Conservation (phyloP, 2,329 filamentous ascomycete genomes). For the Cladosporium sp. region DNA sequence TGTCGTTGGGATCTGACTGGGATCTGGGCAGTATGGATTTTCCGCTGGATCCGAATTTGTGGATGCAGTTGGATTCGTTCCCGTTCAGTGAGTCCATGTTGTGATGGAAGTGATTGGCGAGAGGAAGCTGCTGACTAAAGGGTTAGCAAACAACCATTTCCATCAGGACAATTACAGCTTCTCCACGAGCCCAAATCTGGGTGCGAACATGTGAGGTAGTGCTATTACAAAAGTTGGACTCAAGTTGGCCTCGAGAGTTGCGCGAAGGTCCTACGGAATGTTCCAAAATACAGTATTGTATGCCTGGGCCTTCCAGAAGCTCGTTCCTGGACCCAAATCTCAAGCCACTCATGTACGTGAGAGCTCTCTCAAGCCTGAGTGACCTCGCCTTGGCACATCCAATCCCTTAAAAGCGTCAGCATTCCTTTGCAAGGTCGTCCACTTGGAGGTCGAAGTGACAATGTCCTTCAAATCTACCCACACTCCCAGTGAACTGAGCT, state of each 20-base stretch:
- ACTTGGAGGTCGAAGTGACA: neutral
- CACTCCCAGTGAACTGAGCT: neutral
- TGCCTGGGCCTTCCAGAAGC: no score
- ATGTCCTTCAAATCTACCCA: neutral
- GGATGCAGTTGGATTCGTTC: constrained; percentile 33
- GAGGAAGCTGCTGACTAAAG: neutral
- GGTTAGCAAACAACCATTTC: constrained; percentile 9
- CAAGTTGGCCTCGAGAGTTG: no score
- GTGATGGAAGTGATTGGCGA: neutral
- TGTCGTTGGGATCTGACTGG: neutral
- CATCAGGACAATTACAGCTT: constrained; percentile 2
- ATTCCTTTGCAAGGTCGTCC: neutral
- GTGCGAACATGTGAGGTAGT: neutral
- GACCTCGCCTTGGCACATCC: neutral
- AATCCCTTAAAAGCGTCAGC: neutral
- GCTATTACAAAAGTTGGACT: neutral
- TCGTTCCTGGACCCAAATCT: no score
- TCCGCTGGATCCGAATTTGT: constrained; percentile 32
- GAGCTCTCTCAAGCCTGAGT: no score
- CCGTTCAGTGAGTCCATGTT: constrained; percentile 26
- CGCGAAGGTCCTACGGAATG: no score
- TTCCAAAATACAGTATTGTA: no score
- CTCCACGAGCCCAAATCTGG: neutral
- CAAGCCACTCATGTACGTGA: no score
- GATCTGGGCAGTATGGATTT: constrained; percentile 25